Percentiles rank a stretch among this genome's conserved stretches.
These are phyloP conservation scores for Ogataea glucozyma DNA, from an alignment of 805 yeast genomes.

Conservation along the genomic window DNA sequence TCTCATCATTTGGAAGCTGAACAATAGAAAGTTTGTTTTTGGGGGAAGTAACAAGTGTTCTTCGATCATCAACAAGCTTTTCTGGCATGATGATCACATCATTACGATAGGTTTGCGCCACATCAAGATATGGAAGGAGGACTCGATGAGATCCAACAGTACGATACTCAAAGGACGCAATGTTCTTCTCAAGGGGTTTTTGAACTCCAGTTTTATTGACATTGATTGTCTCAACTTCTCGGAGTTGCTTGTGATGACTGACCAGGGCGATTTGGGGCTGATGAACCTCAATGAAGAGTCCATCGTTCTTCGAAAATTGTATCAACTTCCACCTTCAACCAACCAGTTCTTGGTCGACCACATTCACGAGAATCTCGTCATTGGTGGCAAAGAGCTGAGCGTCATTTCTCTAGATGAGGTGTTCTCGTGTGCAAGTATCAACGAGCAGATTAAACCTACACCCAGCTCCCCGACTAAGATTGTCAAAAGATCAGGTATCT, in stretches of 20 bases:
- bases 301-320: slow-evolving; percentile 21
- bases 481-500: slow-evolving; percentile 32
- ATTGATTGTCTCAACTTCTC: slow-evolving; percentile 37
- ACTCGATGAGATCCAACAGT: slow-evolving; percentile 11
- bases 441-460: slow-evolving; percentile 24
- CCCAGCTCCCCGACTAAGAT: slow-evolving; percentile 32
- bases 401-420: slow-evolving; percentile 21
- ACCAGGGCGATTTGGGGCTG: slow-evolving; percentile 36
- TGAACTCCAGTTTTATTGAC: slow-evolving; percentile 52
- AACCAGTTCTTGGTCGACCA: slow-evolving; percentile 29
- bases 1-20: slow-evolving; percentile 56
- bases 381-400: slow-evolving; percentile 20
- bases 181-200: slow-evolving; percentile 50
- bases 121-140: slow-evolving; percentile 58
- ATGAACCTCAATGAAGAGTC: slow-evolving; percentile 31
- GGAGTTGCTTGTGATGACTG: slow-evolving; percentile 40
- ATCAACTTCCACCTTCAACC: slow-evolving; percentile 18
- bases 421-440: slow-evolving; percentile 4
- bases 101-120: slow-evolving; percentile 63
- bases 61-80: slow-evolving; percentile 52
- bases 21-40: slow-evolving; percentile 35
- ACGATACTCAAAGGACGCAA: slow-evolving; percentile 54
- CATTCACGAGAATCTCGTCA: slow-evolving; percentile 17
- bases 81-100: slow-evolving; percentile 52
- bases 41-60: slow-evolving; percentile 63